Evolutionary conservation across 1,284 basidiomycete species (phyloP).

Genomic region (Chondrostereum purpureum): DNA sequence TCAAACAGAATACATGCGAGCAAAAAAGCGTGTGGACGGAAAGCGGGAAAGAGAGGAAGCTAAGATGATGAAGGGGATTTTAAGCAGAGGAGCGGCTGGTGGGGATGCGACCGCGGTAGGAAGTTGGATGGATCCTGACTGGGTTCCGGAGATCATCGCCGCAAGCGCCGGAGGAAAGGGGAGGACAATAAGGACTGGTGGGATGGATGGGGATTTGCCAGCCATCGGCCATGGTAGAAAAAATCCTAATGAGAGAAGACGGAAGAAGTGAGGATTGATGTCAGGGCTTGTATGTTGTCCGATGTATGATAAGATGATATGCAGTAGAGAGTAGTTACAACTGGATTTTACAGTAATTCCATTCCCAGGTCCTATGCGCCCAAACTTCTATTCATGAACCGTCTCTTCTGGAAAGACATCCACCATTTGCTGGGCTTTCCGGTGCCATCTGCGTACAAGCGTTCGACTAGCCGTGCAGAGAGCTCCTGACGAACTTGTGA

Average conservation of each 20-base stretch:
- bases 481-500: slow-evolving; percentile 91
- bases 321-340: slow-evolving; percentile 6
- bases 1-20: slow-evolving; percentile 80
- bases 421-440: slow-evolving; percentile 99
- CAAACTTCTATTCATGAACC: slow-evolving; percentile 89
- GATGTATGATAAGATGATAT: slow-evolving; percentile 1
- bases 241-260: slow-evolving; percentile 79
- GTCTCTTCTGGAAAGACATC: slow-evolving; percentile 98
- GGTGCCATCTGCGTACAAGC: slow-evolving; percentile 81
- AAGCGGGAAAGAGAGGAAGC: slow-evolving; percentile 75
- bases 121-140: slow-evolving; percentile 94
- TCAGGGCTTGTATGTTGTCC: no score
- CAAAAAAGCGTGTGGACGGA: slow-evolving; percentile 68
- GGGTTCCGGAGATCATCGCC: slow-evolving; percentile 82
- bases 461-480: slow-evolving; percentile 79
- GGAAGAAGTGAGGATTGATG: slow-evolving; percentile 39
- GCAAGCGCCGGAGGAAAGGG: slow-evolving; percentile 73
- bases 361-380: slow-evolving; percentile 36
- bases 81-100: slow-evolving; percentile 37
- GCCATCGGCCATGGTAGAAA: slow-evolving; percentile 77
- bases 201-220: slow-evolving; percentile 67
- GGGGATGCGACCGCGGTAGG: slow-evolving; percentile 51
- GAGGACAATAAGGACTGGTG: slow-evolving; percentile 42
- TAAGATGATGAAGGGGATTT: slow-evolving; percentile 59
- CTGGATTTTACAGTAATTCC: slow-evolving; percentile 11